Evolutionary conservation across 805 yeast species (phyloP), one percentile per base, ranked within the genome.

Genomic region (Ogataea chonburiensis): DNA sequence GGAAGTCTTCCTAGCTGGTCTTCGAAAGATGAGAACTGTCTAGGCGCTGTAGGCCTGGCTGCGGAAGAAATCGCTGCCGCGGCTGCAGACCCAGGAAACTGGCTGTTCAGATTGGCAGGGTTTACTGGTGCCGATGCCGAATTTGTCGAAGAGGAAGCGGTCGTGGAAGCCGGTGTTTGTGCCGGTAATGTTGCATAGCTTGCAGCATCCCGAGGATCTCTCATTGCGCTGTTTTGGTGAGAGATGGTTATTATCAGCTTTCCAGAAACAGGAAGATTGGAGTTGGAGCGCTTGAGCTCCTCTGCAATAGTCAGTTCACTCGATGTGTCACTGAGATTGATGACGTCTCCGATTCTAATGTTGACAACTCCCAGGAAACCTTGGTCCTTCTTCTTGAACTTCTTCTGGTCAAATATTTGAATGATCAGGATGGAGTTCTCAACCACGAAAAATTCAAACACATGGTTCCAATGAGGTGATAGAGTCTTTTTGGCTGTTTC

Each of bases 381-480:
- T 63, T 93, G 99, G 60, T 93, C 98, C 73, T 88, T 89, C 78
- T 87, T 88, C 62, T 93, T 93, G 68, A 93, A 93, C 64, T 93
- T 93, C 61, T 88, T 89, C 61, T 91, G 98, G 61, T 93, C 98
- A 64, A 93, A 93, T 6, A 93, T 93, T 61, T 93, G 98, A 44
- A 93, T 78, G 10, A 91, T 95, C 34, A 93, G 68, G 28, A 89
- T 85, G 7, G 95, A 83, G 55, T 83, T 83, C 53, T 85, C 95
- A 33, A 70, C 75, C 25, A 81, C 84, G 36, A 73, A 74, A 63
- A 93, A 88, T 38, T 76, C 75, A 56, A 91, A 93, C 2, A 84
- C 68, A 63, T 93, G 96, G 64, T 93, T 89, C 99, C 99, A 93
- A 64, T 89, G 93, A 8, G 99, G 99, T 55, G 93, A 87, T 50